Evolutionary conservation across 192 early-diverging fungal species (phyloP).

Genomic region (Backusella mclennaniae): DNA sequence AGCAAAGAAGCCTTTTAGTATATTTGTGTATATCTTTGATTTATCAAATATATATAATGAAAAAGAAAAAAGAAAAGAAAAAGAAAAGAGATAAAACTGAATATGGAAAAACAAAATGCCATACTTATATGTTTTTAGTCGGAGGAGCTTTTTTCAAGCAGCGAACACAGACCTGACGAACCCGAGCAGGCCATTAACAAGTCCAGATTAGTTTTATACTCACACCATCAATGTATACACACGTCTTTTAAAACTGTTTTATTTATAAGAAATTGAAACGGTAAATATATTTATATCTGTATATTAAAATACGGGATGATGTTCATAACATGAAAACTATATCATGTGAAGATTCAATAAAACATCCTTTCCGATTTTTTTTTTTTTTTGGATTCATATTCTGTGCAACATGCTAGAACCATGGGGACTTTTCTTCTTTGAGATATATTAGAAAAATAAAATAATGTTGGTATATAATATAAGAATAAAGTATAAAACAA

Average conservation of each 20-base stretch:
- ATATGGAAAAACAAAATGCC: background rate
- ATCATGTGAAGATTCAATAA: background rate
- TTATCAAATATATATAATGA: conserved; percentile 7
- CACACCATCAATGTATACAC: background rate
- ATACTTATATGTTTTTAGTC: background rate
- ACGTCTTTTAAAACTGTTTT: background rate
- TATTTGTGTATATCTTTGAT: conserved; percentile 1
- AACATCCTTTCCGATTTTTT: background rate
- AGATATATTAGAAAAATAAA: background rate
- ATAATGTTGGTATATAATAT: background rate
- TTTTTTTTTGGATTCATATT: conserved; percentile 5
- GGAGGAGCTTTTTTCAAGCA: background rate
- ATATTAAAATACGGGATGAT: background rate
- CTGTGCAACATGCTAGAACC: background rate
- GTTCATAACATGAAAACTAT: background rate
- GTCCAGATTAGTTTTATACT: background rate
- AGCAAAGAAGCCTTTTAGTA: background rate
- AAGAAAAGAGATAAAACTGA: background rate
- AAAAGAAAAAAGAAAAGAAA: background rate
- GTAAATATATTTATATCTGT: background rate
- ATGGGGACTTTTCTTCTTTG: background rate
- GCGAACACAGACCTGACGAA: conserved; percentile 2
- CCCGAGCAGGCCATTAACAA: conserved; percentile 4
- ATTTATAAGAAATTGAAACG: background rate
- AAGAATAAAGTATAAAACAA: background rate